Evolutionary conservation across 768 basidiomycete genomes (phyloP).

Genomic region (Myochromella boudieri): DNA sequence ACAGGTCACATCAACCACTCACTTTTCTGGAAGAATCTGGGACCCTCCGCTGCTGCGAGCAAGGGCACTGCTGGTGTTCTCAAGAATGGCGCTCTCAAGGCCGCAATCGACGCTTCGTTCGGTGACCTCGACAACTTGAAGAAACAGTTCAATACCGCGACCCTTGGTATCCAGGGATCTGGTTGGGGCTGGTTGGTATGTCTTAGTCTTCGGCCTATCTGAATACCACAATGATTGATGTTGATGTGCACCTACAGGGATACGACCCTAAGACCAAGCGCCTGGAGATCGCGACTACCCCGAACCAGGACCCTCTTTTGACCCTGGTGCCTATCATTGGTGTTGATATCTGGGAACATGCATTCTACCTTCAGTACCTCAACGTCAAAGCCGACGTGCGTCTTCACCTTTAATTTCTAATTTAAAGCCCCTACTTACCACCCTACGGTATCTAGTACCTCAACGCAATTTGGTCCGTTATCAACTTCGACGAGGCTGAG

Average conservation of each 20-base stretch:
- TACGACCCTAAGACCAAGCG: slow-evolving; percentile 61
- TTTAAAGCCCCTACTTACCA: not conserved
- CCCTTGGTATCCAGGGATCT: slow-evolving; percentile 85
- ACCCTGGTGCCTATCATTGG: slow-evolving; percentile 80
- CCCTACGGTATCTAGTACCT: slow-evolving; percentile 65
- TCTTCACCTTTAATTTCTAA: slow-evolving; percentile 18
- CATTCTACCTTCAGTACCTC: slow-evolving; percentile 95
- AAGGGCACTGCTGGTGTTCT: slow-evolving; percentile 64
- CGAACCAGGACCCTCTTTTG: slow-evolving; percentile 94
- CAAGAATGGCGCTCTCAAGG: slow-evolving; percentile 63
- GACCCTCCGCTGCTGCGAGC: slow-evolving; percentile 60
- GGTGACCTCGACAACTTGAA: slow-evolving; percentile 70
- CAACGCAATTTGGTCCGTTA: slow-evolving; percentile 85
- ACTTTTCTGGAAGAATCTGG: slow-evolving; percentile 94
- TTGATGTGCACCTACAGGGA: too few species aligned
- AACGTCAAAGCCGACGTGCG: slow-evolving; percentile 92
- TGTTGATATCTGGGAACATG: slow-evolving; percentile 95
- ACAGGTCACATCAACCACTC: slow-evolving; percentile 91
- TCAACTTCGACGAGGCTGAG: slow-evolving; percentile 89
- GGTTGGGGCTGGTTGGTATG: slow-evolving; percentile 97
- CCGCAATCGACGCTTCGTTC: slow-evolving; percentile 60
- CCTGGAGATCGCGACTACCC: slow-evolving; percentile 87
- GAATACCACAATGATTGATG: too few species aligned
- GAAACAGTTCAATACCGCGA: slow-evolving; percentile 82
- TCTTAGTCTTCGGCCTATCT: slow-evolving; percentile 17